Base-by-base conservation (phyloP, 1,284 basidiomycete genomes). In the Marasmius fiardii region DNA sequence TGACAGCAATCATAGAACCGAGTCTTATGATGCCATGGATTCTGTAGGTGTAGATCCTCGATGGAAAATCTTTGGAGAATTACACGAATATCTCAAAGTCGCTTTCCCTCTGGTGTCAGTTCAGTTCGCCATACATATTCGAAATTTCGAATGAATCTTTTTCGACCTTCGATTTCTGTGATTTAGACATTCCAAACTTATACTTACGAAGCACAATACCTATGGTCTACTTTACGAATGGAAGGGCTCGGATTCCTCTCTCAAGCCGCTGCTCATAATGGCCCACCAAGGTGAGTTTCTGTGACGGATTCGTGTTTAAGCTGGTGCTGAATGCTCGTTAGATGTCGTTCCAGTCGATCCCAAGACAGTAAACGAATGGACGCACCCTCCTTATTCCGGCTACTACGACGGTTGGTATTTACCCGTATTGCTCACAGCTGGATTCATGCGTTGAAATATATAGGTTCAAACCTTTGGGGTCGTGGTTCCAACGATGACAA, bases 181-280 rank as follows among this genome's bases (percentile, higher is more conserved):
- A n/a, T 43, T n/a, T n/a, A 76, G 76, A 7, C 74, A 79, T 58
- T 50, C 68, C 47, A 65, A 64, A 23, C 63, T 81, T 39, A 69
- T 66, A 5, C 67, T 77, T 20, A 73, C 72, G 12, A 74, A 72
- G 50, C 72, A 85, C 53, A 72, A 72, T 49, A 76, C 76, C 0
- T 81, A 81, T 60, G 81, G 77, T 1, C 71, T 86, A 14, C 65
- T 85, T 1, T 84, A 75, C 65, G 77, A 81, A 47, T 83, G 82
- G 78, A 63, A 72, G 37, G 85, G 85, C 21, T 71, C 74, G 0
- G 71, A 84, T 57, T 50, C 68, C 0, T 65, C 70, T 2, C 70
- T 84, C 52, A 81, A 84, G 61, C 85, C 85, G 0, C 64, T 84
- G n/a, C 64, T 86, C 16, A 65, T 86, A 18, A 73, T 76, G 20